Percentiles rank a stretch among this genome's conserved stretches.
These are phyloP conservation scores for Allium cepa DNA, from an alignment of 106 monocot genomes.

Conservation along the genomic window DNA sequence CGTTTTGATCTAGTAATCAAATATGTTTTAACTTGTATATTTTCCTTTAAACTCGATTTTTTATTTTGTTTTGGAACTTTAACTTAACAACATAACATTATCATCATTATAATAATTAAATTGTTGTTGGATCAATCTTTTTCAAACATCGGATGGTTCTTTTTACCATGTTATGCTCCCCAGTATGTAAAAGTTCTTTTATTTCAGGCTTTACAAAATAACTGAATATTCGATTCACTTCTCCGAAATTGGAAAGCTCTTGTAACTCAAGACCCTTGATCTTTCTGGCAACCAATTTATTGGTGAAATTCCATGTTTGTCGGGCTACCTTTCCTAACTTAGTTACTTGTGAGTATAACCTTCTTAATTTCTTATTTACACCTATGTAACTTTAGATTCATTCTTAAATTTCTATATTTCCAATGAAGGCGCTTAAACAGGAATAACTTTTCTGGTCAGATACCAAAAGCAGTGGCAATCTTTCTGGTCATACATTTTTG, in stretches of 20 bases:
- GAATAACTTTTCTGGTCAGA: constrained; percentile 86
- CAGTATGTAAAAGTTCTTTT: neutral
- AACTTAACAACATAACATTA: too few species aligned
- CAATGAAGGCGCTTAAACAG: constrained; percentile 57
- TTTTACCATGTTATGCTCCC: too few species aligned
- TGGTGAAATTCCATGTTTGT: constrained; percentile 66
- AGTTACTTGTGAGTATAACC: constrained; percentile 54
- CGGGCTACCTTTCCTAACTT: constrained; percentile 61
- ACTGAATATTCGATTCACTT: constrained; percentile 63
- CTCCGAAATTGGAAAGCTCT: constrained; percentile 71
- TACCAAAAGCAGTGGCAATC: constrained; percentile 70
- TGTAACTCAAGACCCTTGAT: constrained; percentile 68
- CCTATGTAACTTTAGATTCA: neutral
- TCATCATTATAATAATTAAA: too few species aligned
- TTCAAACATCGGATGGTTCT: too few species aligned
- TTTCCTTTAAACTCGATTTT: too few species aligned
- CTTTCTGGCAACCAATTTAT: constrained; percentile 81
- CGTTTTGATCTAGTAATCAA: too few species aligned
- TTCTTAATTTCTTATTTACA: neutral
- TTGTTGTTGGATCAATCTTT: too few species aligned
- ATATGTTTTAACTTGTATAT: too few species aligned
- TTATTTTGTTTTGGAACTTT: too few species aligned
- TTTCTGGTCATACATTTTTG: constrained; percentile 54
- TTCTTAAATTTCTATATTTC: neutral
- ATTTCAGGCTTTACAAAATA: constrained; percentile 79